Evolutionary conservation across 371 early-diverging fungal species (phyloP).

Genomic region (Mortierella sp.): DNA sequence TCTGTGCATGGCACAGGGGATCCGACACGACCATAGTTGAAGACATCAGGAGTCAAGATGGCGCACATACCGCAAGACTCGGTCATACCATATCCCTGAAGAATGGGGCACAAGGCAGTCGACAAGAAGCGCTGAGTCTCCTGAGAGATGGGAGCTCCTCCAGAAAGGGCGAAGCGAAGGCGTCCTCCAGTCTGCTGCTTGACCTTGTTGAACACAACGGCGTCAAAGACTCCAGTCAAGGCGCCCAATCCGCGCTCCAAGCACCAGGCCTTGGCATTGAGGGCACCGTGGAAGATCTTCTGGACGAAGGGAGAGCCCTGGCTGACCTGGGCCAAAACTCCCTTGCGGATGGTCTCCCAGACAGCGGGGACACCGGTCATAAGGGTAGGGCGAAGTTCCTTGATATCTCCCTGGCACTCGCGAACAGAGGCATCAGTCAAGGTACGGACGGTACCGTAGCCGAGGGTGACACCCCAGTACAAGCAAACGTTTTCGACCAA

Average conservation of each 20-base stretch:
- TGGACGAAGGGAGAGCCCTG: conserved; percentile 71
- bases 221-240: conserved; percentile 77
- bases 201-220: conserved; percentile 91
- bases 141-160: conserved; percentile 92
- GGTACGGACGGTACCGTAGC: conserved; percentile 91
- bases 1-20: conserved; percentile 85
- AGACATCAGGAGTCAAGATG: conserved; percentile 70
- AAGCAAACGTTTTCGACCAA: conserved; percentile 81
- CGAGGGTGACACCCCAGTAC: conserved; percentile 82
- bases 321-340: conserved; percentile 79
- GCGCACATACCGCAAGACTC: conserved; percentile 73
- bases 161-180: conserved; percentile 88
- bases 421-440: conserved; percentile 92
- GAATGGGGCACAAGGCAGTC: conserved; percentile 83
- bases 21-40: conserved; percentile 78
- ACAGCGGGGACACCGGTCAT: conserved; percentile 95
- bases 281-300: conserved; percentile 79
- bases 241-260: conserved; percentile 56
- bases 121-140: conserved; percentile 91
- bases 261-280: conserved; percentile 80
- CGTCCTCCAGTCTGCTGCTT: conserved; percentile 93
- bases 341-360: conserved; percentile 93
- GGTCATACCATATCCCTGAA: conserved; percentile 92
- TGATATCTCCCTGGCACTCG: conserved; percentile 94
- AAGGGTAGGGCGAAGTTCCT: conserved; percentile 90